These are phyloP conservation scores for Neocatenulostroma microsporum DNA, from an alignment of 2,329 filamentous ascomycete species.

Conservation along the genomic window DNA sequence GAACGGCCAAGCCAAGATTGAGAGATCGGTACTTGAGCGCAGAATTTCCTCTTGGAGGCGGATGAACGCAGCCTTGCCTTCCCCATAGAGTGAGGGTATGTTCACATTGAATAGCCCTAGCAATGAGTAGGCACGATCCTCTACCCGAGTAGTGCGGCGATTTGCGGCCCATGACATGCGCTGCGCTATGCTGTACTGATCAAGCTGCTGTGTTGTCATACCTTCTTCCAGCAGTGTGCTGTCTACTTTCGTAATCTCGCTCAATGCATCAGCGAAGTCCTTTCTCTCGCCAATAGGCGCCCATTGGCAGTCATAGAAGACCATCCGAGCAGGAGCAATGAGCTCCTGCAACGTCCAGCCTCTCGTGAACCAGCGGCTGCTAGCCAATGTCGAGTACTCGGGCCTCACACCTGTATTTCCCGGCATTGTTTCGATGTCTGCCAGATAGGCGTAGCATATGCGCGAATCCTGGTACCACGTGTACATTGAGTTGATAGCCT, in stretches of 20 bases:
- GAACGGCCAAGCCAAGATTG: constrained; percentile 8
- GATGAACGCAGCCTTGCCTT: constrained; percentile 13
- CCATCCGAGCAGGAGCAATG: constrained; percentile 4
- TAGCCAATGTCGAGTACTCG: background rate
- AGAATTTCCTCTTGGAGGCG: constrained; percentile 10
- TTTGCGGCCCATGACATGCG: constrained; percentile 9
- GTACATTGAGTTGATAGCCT: constrained; percentile 18
- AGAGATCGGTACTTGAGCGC: constrained; percentile 1
- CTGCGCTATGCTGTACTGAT: constrained; percentile 1
- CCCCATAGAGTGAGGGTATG: constrained; percentile 40
- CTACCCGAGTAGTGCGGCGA: constrained; percentile 16
- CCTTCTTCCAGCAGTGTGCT: constrained; percentile 11
- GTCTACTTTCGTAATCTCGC: background rate
- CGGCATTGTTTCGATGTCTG: constrained; percentile 1
- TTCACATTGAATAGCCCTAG: constrained; percentile 39
- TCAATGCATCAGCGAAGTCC: background rate
- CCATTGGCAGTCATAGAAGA: constrained; percentile 2
- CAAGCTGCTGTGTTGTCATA: constrained; percentile 11
- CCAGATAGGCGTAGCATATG: constrained; percentile 12
- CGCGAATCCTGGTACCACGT: constrained; percentile 11
- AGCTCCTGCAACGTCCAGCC: constrained; percentile 3
- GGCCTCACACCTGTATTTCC: background rate
- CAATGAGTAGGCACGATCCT: constrained; percentile 40
- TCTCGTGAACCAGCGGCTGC: constrained; percentile 8
- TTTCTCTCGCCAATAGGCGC: background rate